Base-by-base conservation (phyloP, 2,329 filamentous ascomycete species). In the Aureobasidium sp. region DNA sequence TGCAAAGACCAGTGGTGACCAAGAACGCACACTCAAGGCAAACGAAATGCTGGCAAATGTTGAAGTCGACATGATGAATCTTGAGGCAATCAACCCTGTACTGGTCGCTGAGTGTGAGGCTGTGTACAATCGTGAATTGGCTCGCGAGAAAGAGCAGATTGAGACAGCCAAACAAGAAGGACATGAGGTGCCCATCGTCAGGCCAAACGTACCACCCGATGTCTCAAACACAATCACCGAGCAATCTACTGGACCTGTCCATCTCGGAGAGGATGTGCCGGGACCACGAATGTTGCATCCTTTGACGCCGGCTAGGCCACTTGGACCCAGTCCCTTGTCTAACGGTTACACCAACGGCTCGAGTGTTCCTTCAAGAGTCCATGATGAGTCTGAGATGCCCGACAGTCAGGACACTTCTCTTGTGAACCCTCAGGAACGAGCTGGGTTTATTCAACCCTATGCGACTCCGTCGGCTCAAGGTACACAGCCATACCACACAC, bases 31-130 rank as follows among this genome's bases (percentile, higher is more conserved):
- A 2, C 77, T 97, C 59, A 94, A 92, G 72, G 92, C 91, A 1
- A 96, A 95, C 63, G 94, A 99, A 75, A 85, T 99, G 68, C 79
- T 92, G 39, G 86, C 91, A 27, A 97, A 97, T 70, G 93, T 97
- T 2, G 91, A 97, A 71, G 93, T 97, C 37, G 93, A 97, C 74
- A 88, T 97, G 65, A 85, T 86, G 47, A 85, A 83, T 50, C 86
- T 97, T 62, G 87, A 91, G 69, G 79, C 80, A 45, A 81, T 74
- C 8, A 78, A 89, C 65, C 84, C 88, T 15, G 79, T 78, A 11
- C 78, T 88, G 37, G 79, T 88, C 44, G 75, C 78, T 2, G 87
- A 94, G 69, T 97, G 91, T 78, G 91, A 97, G 66, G 87, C 84
- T 50, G 82, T 97, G 3, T 92, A 94, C 72, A 77, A 83, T 55